These are phyloP conservation scores for Diplocarpon mali DNA, from an alignment of 2,329 filamentous ascomycete species.

Conservation along the genomic window DNA sequence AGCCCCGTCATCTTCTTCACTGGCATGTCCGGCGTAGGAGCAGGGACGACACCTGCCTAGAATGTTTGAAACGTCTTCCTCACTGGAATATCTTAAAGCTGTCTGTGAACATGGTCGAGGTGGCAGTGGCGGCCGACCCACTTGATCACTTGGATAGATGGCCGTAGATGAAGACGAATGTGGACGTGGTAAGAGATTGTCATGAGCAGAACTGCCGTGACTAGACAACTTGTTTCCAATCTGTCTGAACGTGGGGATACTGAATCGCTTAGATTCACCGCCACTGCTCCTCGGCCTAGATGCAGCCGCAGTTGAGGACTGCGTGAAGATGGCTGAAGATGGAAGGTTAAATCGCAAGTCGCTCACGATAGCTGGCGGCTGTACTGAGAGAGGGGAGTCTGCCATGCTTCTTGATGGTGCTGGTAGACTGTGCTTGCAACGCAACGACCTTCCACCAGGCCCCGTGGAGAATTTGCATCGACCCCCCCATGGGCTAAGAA, in stretches of 20 bases:
- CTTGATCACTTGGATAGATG: constrained; percentile 18
- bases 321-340: constrained; percentile 37
- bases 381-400: constrained; percentile 8
- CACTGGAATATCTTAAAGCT: constrained; percentile 10
- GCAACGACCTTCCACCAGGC: constrained; percentile 60
- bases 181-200: constrained; percentile 11
- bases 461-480: constrained; percentile 78
- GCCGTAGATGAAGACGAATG: constrained; percentile 17
- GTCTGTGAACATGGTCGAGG: constrained; percentile 12
- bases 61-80: constrained; percentile 1
- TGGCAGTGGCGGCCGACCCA: constrained; percentile 19
- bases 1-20: constrained; percentile 30
- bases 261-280: constrained; percentile 10
- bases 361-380: constrained; percentile 41
- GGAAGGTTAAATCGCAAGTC: constrained; percentile 88
- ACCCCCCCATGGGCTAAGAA: constrained; percentile 78
- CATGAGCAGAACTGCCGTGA: constrained; percentile 17
- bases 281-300: constrained; percentile 11
- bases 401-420: constrained; percentile 26
- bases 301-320: constrained; percentile 16
- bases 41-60: neutral
- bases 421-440: constrained; percentile 62
- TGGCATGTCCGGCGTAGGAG: neutral
- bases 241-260: constrained; percentile 17
- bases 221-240: constrained; percentile 26